phyloP scores from a whole-genome alignment of 2,329 filamentous ascomycete species.

The Paraconiothyrium brasiliense region DNA sequence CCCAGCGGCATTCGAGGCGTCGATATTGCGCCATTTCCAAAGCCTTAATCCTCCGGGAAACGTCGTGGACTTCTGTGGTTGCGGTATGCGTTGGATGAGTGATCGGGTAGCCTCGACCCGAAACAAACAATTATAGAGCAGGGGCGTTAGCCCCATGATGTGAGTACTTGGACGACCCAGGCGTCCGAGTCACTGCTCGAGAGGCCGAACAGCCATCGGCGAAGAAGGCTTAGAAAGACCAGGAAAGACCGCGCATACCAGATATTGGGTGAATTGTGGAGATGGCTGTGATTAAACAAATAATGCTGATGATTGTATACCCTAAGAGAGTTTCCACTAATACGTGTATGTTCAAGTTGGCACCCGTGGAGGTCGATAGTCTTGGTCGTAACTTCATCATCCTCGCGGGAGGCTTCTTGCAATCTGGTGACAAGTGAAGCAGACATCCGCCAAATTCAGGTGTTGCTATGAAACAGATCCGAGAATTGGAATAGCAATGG shows the following conservation, averaged over 20 bases:
- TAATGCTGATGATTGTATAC: slow-evolving; percentile 16
- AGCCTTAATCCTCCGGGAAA: slow-evolving; percentile 10
- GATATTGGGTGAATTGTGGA: slow-evolving; percentile 36
- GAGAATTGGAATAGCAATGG: slow-evolving; percentile 47
- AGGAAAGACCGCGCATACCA: slow-evolving; percentile 43
- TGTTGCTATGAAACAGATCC: slow-evolving; percentile 44
- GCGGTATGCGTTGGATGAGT: slow-evolving; percentile 12
- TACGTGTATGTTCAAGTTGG: slow-evolving; percentile 48
- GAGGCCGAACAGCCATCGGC: slow-evolving; percentile 9
- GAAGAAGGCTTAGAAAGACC: slow-evolving; percentile 13
- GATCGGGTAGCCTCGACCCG: slow-evolving; percentile 9
- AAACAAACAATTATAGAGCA: slow-evolving; percentile 9
- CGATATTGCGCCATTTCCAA: slow-evolving; percentile 16
- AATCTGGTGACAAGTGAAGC: slow-evolving; percentile 31
- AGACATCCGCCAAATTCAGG: slow-evolving; percentile 35
- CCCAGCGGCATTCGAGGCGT: slow-evolving; percentile 13
- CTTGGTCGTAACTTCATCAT: slow-evolving; percentile 51
- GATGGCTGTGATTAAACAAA: slow-evolving; percentile 30
- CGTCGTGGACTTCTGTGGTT: slow-evolving; percentile 11
- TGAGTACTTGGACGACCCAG: background rate
- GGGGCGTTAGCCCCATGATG: background rate
- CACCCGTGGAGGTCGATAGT: slow-evolving; percentile 51
- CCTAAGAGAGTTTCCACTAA: slow-evolving; percentile 26
- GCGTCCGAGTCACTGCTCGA: background rate
- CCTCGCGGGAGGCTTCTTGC: slow-evolving; percentile 39